Conservation (phyloP, 2,329 filamentous ascomycete species). For the Venturia asperata region DNA sequence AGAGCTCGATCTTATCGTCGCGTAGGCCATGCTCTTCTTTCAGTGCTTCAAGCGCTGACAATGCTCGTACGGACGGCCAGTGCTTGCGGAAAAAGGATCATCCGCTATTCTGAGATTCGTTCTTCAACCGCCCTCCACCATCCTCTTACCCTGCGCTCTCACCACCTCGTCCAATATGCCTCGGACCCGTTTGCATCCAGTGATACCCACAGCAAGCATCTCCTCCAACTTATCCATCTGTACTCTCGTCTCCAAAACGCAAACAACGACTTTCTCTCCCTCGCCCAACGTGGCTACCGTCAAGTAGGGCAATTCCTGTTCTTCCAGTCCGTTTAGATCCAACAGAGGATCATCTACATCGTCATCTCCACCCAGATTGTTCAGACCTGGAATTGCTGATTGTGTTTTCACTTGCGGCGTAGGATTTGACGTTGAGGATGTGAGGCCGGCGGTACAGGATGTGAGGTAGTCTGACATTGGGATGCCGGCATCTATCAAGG, state of each 20-base stretch:
- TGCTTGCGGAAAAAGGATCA: neutral
- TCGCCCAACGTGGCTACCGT: conserved; percentile 75
- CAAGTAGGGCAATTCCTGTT: conserved; percentile 80
- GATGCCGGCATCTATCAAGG: conserved; percentile 87
- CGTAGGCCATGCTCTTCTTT: neutral
- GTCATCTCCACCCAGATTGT: conserved; percentile 39
- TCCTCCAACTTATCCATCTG: conserved; percentile 75
- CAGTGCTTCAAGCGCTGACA: neutral
- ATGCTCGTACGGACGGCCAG: neutral
- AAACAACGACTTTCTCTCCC: conserved; percentile 61
- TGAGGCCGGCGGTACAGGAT: conserved; percentile 80
- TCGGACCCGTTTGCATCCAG: conserved; percentile 82
- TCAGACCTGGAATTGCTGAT: conserved; percentile 18
- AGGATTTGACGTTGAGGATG: conserved; percentile 46
- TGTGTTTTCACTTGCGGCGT: conserved; percentile 31
- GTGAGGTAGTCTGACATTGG: conserved; percentile 90
- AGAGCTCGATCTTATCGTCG: neutral
- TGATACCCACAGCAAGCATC: conserved; percentile 86
- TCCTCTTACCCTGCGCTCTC: conserved; percentile 58
- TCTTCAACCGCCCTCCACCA: conserved; percentile 42
- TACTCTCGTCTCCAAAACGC: conserved; percentile 84
- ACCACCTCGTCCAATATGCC: conserved; percentile 75
- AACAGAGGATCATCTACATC: conserved; percentile 68
- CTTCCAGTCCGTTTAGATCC: conserved; percentile 72
- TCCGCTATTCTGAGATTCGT: neutral